These are phyloP conservation scores for Chaetomiaceae sp. DNA, from an alignment of 2,329 filamentous ascomycete species.

Conservation along the genomic window DNA sequence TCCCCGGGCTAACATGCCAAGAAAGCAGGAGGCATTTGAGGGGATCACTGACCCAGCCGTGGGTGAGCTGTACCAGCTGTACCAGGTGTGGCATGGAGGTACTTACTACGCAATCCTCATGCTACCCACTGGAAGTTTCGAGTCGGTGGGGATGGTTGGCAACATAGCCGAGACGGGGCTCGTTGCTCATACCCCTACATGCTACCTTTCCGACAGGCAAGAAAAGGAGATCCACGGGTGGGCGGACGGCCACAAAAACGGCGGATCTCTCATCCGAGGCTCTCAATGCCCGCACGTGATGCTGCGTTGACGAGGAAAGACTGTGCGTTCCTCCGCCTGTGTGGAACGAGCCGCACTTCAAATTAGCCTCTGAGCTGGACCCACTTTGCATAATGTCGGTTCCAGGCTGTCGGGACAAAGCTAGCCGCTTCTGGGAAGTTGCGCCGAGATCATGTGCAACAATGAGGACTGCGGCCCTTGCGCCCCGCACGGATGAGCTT, in stretches of 20 bases:
- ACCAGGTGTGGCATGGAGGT: not conserved
- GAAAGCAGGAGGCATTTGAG: too few species aligned
- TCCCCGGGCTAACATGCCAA: not conserved
- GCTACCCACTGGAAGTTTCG: not conserved
- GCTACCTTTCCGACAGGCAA: not conserved
- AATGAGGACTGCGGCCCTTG: too few species aligned
- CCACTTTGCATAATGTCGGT: too few species aligned
- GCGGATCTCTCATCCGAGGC: not conserved
- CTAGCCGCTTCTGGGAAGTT: too few species aligned
- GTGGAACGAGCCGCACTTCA: too few species aligned
- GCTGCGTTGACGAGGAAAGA: too few species aligned
- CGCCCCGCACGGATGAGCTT: too few species aligned
- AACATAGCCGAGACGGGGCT: not conserved
- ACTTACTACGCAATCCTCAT: not conserved
- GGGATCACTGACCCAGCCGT: not conserved
- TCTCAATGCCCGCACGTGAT: too few species aligned
- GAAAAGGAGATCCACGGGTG: not conserved
- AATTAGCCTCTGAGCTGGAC: too few species aligned
- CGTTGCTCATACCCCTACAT: not conserved
- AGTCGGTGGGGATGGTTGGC: not conserved
- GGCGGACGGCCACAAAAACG: not conserved
- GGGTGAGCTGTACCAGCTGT: not conserved
- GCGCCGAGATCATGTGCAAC: too few species aligned
- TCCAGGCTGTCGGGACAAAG: too few species aligned
- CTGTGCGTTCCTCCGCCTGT: too few species aligned